phyloP scores from a whole-genome alignment of 495 filamentous ascomycete species.

The Xylaria grammica region DNA sequence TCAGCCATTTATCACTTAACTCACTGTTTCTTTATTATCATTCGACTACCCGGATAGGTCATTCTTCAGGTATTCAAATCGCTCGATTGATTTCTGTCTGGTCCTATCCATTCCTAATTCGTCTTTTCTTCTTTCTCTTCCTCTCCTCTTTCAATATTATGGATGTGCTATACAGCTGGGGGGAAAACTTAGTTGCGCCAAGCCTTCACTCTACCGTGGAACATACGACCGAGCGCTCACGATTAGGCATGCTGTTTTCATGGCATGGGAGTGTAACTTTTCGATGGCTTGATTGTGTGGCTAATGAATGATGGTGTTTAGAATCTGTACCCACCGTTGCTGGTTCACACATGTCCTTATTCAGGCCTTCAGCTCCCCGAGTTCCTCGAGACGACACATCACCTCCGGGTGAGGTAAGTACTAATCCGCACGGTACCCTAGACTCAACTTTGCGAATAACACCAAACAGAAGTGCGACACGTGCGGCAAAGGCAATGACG shows the following conservation, averaged over 20 bases:
- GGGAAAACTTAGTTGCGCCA: not conserved
- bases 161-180: not conserved
- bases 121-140: too few relatives aligned
- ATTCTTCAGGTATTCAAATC: not conserved
- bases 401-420: conserved; percentile 75
- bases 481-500: conserved; percentile 80
- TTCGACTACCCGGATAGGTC: not conserved
- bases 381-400: conserved; percentile 69
- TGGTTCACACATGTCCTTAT: conserved; percentile 95
- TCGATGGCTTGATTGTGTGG: conserved; percentile 33
- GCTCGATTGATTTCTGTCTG: too few relatives aligned
- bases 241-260: not conserved
- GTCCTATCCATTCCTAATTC: too few relatives aligned
- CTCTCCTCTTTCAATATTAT: not conserved
- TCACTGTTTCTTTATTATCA: not conserved
- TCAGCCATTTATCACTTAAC: not conserved
- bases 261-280: not conserved
- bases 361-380: conserved; percentile 78
- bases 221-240: not conserved
- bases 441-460: conserved; percentile 29
- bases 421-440: not conserved
- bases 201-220: not conserved
- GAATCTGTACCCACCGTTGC: conserved; percentile 88
- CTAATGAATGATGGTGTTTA: conserved; percentile 51
- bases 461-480: conserved; percentile 75